phyloP scores from a whole-genome alignment of 164 flowering plant genomes.

The Liquidambar formosana region DNA sequence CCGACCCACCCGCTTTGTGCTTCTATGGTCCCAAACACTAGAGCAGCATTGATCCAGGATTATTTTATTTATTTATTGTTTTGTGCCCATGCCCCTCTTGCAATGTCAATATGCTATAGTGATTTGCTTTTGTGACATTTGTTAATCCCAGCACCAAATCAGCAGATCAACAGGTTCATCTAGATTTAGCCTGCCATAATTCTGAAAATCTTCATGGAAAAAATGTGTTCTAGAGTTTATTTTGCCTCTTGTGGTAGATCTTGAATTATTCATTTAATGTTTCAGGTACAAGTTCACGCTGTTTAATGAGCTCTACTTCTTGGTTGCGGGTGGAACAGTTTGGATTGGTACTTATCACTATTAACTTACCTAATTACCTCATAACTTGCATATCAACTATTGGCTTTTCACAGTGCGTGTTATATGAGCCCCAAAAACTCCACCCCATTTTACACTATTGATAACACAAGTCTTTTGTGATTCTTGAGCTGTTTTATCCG shows the following conservation, averaged over 20 bases:
- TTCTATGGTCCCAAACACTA: too few species aligned
- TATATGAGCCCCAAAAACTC: neutral
- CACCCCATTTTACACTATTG: neutral
- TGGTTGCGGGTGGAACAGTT: slow-evolving; percentile 97
- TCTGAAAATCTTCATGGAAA: neutral
- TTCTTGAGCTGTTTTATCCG: neutral
- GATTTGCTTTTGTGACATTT: neutral
- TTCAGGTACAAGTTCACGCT: slow-evolving; percentile 98
- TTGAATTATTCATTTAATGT: neutral
- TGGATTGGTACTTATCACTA: slow-evolving; percentile 75
- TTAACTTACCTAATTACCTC: slow-evolving; percentile 4
- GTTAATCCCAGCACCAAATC: neutral
- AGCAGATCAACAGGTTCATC: neutral
- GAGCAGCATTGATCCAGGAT: neutral
- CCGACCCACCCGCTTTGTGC: too few species aligned
- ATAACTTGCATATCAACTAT: neutral
- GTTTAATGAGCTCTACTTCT: slow-evolving; percentile 95
- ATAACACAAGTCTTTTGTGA: neutral
- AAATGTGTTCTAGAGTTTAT: neutral
- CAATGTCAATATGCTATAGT: neutral
- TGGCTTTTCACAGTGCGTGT: neutral
- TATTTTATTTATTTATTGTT: neutral
- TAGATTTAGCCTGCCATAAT: neutral
- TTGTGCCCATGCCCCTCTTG: neutral
- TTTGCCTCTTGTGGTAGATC: neutral